These are phyloP conservation scores for Fraxinus nigra DNA, from an alignment of 305 asterid genomes.

Conservation along the genomic window DNA sequence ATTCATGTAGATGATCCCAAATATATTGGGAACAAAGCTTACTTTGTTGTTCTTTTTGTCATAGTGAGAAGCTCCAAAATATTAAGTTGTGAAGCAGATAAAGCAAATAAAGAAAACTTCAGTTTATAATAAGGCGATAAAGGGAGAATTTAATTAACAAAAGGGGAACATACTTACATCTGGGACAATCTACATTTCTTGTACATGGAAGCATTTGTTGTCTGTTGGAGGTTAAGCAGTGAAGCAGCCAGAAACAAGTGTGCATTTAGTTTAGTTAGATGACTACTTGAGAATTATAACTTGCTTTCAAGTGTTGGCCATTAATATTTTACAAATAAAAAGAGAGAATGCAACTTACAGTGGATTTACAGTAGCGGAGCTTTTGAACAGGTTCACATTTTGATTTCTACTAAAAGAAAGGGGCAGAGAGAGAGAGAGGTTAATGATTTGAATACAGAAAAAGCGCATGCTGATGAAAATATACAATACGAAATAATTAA, in stretches of 20 bases:
- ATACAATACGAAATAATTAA: conserved; percentile 6
- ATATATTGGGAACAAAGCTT: background rate
- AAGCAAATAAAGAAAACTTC: background rate
- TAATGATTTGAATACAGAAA: conserved; percentile 20
- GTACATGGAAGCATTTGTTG: conserved; percentile 39
- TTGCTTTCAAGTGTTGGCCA: conserved; percentile 6
- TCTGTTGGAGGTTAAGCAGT: conserved; percentile 29
- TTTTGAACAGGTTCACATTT: conserved; percentile 67
- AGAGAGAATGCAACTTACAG: conserved; percentile 49
- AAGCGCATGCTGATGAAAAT: conserved; percentile 9
- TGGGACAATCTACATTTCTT: conserved; percentile 35
- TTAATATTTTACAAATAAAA: background rate
- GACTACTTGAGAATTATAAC: background rate
- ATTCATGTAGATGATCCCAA: background rate
- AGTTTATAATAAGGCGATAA: background rate
- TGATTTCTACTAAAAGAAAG: conserved; percentile 47
- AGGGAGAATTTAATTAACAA: background rate
- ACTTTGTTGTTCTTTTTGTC: background rate
- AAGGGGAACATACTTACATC: conserved; percentile 30
- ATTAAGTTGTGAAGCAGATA: background rate
- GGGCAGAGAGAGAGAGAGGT: conserved; percentile 1
- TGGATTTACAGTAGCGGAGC: conserved; percentile 51
- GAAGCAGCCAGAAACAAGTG: conserved; percentile 26
- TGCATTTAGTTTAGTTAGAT: conserved; percentile 1
- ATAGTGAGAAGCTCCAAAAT: background rate